phyloP scores from a whole-genome alignment of 1,284 basidiomycete species.

The Microbotryum violaceum region DNA sequence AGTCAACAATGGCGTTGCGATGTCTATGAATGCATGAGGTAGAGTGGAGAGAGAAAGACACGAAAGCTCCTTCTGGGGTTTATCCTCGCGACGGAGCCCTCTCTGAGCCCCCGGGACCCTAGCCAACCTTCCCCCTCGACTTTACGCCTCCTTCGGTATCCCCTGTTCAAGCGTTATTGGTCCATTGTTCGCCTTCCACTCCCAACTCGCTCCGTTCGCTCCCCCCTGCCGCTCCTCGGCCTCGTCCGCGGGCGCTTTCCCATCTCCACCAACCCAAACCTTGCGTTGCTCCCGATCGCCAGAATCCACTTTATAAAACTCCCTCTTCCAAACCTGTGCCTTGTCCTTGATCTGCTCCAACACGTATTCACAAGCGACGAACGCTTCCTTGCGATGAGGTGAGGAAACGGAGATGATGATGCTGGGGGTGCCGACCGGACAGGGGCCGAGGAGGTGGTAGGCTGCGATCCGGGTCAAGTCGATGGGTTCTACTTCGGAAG shows the following conservation, averaged over 20 bases:
- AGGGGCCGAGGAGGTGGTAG: constrained; percentile 29
- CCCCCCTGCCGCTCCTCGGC: not conserved
- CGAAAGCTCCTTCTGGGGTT: too few relatives aligned
- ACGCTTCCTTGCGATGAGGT: constrained; percentile 71
- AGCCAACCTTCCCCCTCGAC: too few relatives aligned
- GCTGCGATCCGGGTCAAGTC: constrained; percentile 19
- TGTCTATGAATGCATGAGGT: too few relatives aligned
- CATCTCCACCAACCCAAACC: constrained; percentile 18
- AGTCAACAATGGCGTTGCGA: too few relatives aligned
- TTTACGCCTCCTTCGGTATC: too few relatives aligned
- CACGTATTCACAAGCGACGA: constrained; percentile 67
- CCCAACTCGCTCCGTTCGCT: not conserved
- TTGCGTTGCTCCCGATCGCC: not conserved
- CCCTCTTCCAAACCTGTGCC: constrained; percentile 82
- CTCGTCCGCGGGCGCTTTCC: constrained; percentile 18
- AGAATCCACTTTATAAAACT: constrained; percentile 53
- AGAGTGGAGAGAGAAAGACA: too few relatives aligned
- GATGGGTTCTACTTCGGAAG: not conserved
- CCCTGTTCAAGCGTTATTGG: too few relatives aligned
- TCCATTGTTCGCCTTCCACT: constrained; percentile 21
- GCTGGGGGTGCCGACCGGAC: constrained; percentile 26
- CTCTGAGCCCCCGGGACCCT: too few relatives aligned
- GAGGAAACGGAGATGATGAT: constrained; percentile 49
- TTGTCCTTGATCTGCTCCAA: constrained; percentile 74
- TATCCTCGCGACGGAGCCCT: too few relatives aligned